Evolutionary conservation across 1,139 yeast species (phyloP).

Genomic region (Scheffersomyces lignicola): DNA sequence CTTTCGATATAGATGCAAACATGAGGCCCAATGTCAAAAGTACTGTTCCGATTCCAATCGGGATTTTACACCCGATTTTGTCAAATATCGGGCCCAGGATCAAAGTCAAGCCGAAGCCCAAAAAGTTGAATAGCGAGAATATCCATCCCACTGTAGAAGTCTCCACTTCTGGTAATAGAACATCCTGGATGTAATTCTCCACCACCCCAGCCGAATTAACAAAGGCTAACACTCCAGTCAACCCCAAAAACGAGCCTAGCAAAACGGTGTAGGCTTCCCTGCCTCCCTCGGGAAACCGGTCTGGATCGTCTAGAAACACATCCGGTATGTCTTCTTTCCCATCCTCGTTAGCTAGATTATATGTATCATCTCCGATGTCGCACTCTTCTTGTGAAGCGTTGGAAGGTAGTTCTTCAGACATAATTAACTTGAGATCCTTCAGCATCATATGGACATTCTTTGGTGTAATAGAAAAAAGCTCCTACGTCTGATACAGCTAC

Average conservation of each 20-base stretch:
- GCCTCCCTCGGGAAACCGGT: conserved; percentile 28
- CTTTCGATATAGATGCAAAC: conserved; percentile 20
- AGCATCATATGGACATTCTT: too few species aligned
- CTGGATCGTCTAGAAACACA: conserved; percentile 17
- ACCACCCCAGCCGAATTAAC: conserved; percentile 30
- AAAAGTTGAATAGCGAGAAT: conserved; percentile 30
- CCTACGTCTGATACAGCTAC: too few species aligned
- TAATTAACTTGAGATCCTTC: too few species aligned
- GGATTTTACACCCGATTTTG: conserved; percentile 21
- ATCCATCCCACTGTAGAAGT: conserved; percentile 33
- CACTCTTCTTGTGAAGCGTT: too few species aligned
- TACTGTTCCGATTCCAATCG: conserved; percentile 17
- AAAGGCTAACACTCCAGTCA: conserved; percentile 26
- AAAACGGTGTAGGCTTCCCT: conserved; percentile 19
- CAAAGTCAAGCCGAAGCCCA: conserved; percentile 26
- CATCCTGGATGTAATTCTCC: conserved; percentile 22
- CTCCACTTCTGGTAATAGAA: conserved; percentile 17
- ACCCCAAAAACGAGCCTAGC: conserved; percentile 26
- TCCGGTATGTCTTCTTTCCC: not conserved
- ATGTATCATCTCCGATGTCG: too few species aligned
- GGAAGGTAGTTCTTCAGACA: too few species aligned
- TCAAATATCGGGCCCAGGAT: conserved; percentile 34
- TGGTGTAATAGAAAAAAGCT: too few species aligned
- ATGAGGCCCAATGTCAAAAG: conserved; percentile 23
- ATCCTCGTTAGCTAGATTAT: too few species aligned